Evolutionary conservation across 1,284 basidiomycete species (phyloP).

Genomic region (Tilletia horrida): DNA sequence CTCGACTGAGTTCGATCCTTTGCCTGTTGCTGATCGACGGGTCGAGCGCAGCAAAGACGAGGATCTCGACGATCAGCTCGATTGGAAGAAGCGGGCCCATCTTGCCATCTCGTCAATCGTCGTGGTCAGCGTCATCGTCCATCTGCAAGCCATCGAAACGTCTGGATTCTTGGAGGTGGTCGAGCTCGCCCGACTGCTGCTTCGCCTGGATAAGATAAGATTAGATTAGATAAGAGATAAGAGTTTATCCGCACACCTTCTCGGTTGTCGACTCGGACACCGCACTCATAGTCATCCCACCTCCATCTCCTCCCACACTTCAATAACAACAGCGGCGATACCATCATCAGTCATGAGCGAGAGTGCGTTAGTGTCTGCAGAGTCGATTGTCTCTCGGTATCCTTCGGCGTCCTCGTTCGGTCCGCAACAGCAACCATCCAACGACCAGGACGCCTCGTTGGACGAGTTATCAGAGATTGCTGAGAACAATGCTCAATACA

Average conservation of each 20-base stretch:
- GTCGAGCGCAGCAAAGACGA: not conserved
- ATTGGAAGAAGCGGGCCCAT: not conserved
- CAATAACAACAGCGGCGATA: not conserved
- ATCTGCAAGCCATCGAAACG: no score
- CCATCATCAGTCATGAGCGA: not conserved
- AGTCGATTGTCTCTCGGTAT: not conserved
- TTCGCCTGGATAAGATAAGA: no score
- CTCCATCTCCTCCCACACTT: not conserved
- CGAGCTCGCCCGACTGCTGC: no score
- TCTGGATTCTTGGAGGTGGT: no score
- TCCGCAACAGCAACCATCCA: not conserved
- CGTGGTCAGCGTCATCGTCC: no score
- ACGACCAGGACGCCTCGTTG: not conserved
- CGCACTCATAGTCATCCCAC: no score
- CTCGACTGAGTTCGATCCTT: constrained; percentile 7
- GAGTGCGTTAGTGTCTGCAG: not conserved
- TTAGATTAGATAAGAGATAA: constrained; percentile 1
- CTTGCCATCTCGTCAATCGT: not conserved
- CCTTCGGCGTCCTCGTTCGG: not conserved
- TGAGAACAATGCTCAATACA: not conserved
- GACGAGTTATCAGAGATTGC: constrained; percentile 3
- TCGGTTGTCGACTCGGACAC: no score
- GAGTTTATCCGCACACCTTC: no score
- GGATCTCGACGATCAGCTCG: constrained; percentile 10
- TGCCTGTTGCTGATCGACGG: not conserved